Percentiles rank a stretch among this genome's conserved stretches.
Conservation (phyloP, 2,329 filamentous ascomycete genomes). For the Lasiodiplodia theobromae region DNA sequence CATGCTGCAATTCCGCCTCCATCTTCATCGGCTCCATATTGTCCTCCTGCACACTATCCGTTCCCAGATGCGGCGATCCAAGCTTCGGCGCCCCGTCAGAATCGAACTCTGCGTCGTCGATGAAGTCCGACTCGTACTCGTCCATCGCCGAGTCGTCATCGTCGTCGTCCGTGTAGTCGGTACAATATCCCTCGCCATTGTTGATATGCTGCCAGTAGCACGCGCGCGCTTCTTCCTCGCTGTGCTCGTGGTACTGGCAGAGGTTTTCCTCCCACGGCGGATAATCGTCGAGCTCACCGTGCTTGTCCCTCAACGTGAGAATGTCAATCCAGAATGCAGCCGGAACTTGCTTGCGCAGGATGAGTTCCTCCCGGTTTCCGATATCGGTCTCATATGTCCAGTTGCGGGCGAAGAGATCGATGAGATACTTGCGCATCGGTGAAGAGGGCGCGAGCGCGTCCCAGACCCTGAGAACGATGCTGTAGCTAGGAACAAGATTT, state of each 20-base stretch:
- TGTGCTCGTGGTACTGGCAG: conserved; percentile 17
- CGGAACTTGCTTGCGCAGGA: conserved; percentile 2
- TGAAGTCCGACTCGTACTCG: conserved; percentile 9
- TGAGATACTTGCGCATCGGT: conserved; percentile 6
- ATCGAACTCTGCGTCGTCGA: background rate
- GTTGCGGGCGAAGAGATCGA: conserved; percentile 16
- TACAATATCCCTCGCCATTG: background rate
- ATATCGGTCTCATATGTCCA: background rate
- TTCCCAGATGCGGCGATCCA: background rate
- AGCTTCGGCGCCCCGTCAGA: background rate
- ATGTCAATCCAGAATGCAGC: conserved; percentile 4
- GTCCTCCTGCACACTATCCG: background rate
- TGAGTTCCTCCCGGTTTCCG: conserved; percentile 13
- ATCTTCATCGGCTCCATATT: background rate
- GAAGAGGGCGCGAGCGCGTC: background rate
- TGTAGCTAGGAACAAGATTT: conserved; percentile 11
- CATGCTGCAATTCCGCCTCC: background rate
- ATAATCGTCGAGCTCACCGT: background rate
- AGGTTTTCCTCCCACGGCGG: conserved; percentile 17
- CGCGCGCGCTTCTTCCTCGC: background rate
- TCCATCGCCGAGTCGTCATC: background rate
- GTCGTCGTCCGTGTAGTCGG: background rate
- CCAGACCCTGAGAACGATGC: conserved; percentile 8
- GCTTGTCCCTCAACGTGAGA: background rate
- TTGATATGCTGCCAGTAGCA: conserved; percentile 22